Evolutionary conservation across 2,329 filamentous ascomycete genomes (phyloP).

Genomic region (Xylaria digitata): DNA sequence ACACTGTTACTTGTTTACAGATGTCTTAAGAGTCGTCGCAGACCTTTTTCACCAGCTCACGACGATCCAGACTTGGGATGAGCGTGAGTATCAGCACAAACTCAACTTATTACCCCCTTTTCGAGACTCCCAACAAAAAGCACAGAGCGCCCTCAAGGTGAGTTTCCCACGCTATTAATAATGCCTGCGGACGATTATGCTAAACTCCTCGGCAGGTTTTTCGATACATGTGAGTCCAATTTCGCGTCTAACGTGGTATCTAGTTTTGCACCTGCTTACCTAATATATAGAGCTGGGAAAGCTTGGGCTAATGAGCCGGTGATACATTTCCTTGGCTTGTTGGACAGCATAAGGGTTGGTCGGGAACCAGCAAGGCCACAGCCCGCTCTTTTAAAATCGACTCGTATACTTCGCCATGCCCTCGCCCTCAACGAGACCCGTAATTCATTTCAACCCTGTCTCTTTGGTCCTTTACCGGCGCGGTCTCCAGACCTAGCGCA

Average conservation of each 20-base stretch:
- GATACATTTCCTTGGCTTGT: constrained; percentile 54
- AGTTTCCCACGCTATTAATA: background rate
- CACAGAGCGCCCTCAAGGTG: constrained; percentile 34
- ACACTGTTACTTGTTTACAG: constrained; percentile 17
- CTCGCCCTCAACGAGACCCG: constrained; percentile 55
- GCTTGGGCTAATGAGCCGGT: constrained; percentile 44
- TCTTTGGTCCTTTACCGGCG: constrained; percentile 45
- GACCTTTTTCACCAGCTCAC: constrained; percentile 52
- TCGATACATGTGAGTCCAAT: constrained; percentile 36
- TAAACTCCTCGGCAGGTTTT: constrained; percentile 33
- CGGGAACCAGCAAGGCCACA: constrained; percentile 47
- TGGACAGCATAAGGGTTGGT: constrained; percentile 52
- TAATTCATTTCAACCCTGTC: constrained; percentile 38
- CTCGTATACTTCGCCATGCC: constrained; percentile 53
- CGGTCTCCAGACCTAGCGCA: constrained; percentile 39
- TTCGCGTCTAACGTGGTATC: background rate
- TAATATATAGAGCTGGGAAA: constrained; percentile 33
- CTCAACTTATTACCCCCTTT: constrained; percentile 35
- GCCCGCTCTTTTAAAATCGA: constrained; percentile 49
- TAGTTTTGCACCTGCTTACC: constrained; percentile 21
- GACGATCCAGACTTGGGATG: constrained; percentile 33
- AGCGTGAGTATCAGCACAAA: constrained; percentile 34
- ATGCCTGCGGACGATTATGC: background rate
- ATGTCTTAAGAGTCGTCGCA: constrained; percentile 53
- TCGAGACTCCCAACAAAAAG: constrained; percentile 30